These are phyloP conservation scores for Russula vinacea DNA, from an alignment of 768 basidiomycete species.

Conservation along the genomic window DNA sequence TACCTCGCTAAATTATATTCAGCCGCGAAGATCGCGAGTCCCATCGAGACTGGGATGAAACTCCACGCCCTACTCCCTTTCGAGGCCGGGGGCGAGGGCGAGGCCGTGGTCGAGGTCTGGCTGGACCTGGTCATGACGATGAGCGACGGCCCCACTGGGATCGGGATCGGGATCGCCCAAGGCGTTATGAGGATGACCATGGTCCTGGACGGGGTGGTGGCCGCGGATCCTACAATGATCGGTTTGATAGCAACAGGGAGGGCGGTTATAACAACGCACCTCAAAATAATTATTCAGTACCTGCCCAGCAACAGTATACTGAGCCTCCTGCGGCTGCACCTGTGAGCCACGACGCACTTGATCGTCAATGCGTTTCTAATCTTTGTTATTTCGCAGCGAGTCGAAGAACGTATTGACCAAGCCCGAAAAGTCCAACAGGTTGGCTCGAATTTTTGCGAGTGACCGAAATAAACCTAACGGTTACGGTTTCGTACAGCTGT, in stretches of 20 bases:
- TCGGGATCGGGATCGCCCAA: constrained; percentile 25
- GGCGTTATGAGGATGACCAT: constrained; percentile 39
- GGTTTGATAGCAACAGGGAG: constrained; percentile 33
- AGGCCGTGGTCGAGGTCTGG: constrained; percentile 33
- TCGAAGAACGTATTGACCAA: constrained; percentile 83
- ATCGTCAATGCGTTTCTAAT: not conserved
- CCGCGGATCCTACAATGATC: constrained; percentile 43
- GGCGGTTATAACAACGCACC: constrained; percentile 26
- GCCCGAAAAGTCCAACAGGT: constrained; percentile 83
- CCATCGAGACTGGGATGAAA: constrained; percentile 33
- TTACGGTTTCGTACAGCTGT: constrained; percentile 41
- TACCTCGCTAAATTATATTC: constrained; percentile 26
- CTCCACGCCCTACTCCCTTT: constrained; percentile 33
- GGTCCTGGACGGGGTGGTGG: constrained; percentile 33
- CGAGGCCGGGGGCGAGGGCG: constrained; percentile 34
- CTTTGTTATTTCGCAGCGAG: constrained; percentile 38
- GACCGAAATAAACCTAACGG: constrained; percentile 10
- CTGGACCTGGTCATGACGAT: constrained; percentile 28
- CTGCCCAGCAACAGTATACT: constrained; percentile 36
- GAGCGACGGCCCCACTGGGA: constrained; percentile 28
- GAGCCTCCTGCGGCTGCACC: constrained; percentile 34
- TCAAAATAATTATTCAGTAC: constrained; percentile 31
- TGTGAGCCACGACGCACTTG: constrained; percentile 32
- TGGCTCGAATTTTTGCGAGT: not conserved
- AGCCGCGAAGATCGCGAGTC: constrained; percentile 38